Evolutionary conservation across 2,329 filamentous ascomycete species (phyloP).

Genomic region (Trichoderma atrobrunneum): DNA sequence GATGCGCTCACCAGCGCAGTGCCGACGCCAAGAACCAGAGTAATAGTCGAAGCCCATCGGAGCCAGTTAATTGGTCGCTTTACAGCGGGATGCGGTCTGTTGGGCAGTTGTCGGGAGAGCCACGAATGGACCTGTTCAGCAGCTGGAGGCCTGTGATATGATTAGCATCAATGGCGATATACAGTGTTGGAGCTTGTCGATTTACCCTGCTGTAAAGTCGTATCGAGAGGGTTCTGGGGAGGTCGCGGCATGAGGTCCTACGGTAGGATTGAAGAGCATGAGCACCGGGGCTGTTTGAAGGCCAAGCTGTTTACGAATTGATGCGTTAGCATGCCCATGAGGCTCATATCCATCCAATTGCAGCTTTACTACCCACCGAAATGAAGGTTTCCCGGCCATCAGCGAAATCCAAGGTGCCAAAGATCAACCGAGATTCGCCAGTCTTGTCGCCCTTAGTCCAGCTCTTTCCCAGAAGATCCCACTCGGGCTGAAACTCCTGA

Average conservation of each 20-base stretch:
- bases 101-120: conserved; percentile 75
- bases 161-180: conserved; percentile 1
- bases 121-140: conserved; percentile 79
- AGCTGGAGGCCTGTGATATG: conserved; percentile 56
- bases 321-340: neutral
- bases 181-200: neutral
- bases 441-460: conserved; percentile 84
- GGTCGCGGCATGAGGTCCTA: conserved; percentile 72
- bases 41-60: conserved; percentile 65
- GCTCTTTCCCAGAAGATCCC: conserved; percentile 79
- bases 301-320: conserved; percentile 61
- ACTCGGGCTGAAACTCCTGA: conserved; percentile 89
- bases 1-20: conserved; percentile 69
- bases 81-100: conserved; percentile 72
- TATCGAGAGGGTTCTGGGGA: conserved; percentile 70
- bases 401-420: conserved; percentile 81
- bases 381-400: conserved; percentile 84
- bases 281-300: conserved; percentile 93
- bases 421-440: conserved; percentile 69
- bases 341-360: neutral
- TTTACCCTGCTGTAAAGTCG: conserved; percentile 80
- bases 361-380: conserved; percentile 56
- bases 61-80: conserved; percentile 84
- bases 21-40: conserved; percentile 64
- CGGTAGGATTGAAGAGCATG: conserved; percentile 80